Base-by-base conservation (phyloP, 495 filamentous ascomycete genomes). In the Aspergillus haitiensis region DNA sequence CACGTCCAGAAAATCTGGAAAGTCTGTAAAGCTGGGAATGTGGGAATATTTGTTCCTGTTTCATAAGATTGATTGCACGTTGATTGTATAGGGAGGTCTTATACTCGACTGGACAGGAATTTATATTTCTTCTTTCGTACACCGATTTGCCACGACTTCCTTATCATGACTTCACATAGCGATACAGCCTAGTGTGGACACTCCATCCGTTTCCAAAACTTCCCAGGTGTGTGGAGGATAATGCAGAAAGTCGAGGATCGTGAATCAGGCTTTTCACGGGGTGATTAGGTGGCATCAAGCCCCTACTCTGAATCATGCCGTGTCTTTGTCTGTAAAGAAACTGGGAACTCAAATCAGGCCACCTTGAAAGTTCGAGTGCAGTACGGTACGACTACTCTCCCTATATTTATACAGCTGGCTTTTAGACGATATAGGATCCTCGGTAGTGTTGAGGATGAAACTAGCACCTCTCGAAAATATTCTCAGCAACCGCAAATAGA, bases 271-370 rank as follows among this genome's bases (percentile, higher is more conserved):
- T n/a, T n/a, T n/a, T n/a, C n/a, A n/a, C n/a, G n/a, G n/a, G n/a
- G n/a, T 37, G 58, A 54, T 39, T 59, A 60, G 7, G n/a, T 42
- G 6, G 42, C 21, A 4, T 55, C 49, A 40, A 27, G 49, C 2
- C 18, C 48, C 9, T 58, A 37, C 46, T 56, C 39, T 34, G 40
- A 56, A 48, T 56, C 54, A 47, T 47, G 27, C 34, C 33, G 54
- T 56, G 16, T n/a, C 47, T 56, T 56, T 48, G 54, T 47, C 54
- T 56, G 54, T 36, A 21, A 56, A 56, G 54, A 56, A 8, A 56
- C 27, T 13, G 34, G 34, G 16, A 56, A n/a, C 21, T 56, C 54
- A 56, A 56, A 0, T 34, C 40, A 56, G 18, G 39, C 39, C 36
- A 56, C 47, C 37, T 47, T 56, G 54, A 56, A 56, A 56, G 40